A percentile compares a stretch with the other conserved stretches of the same genome.
Conservation (phyloP, 306 rosid genomes). For the Citrullus amarus region DNA sequence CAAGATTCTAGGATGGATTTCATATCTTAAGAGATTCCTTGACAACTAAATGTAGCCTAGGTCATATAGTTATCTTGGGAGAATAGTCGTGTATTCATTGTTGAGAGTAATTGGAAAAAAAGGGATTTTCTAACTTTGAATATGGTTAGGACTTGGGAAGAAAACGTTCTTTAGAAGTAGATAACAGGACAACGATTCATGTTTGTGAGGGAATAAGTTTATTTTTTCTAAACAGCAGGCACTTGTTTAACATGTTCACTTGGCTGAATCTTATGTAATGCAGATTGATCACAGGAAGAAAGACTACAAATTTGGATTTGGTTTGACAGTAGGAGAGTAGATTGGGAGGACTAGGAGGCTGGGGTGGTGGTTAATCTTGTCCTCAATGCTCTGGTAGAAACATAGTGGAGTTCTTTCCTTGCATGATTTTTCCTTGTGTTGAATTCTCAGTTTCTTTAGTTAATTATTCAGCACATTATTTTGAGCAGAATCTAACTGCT, state of each 20-base stretch:
- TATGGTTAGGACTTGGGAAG: neutral
- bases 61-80: no score
- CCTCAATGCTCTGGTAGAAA: neutral
- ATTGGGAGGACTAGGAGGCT: slow-evolving; percentile 6
- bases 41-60: no score
- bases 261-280: slow-evolving; percentile 11
- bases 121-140: neutral
- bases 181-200: neutral
- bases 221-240: neutral
- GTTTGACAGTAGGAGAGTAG: slow-evolving; percentile 93
- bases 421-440: slow-evolving; percentile 2
- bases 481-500: slow-evolving; percentile 13
- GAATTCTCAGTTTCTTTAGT: slow-evolving; percentile 6
- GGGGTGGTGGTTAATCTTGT: neutral
- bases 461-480: neutral
- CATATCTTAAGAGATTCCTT: no score
- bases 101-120: no score
- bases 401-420: slow-evolving; percentile 4
- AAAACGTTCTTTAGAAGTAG: neutral
- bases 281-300: slow-evolving; percentile 92
- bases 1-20: no score
- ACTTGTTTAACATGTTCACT: neutral
- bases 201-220: neutral
- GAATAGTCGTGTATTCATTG: no score
- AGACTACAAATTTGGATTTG: slow-evolving; percentile 97